Base-by-base conservation (phyloP, 169 alveolate species). In the Plasmodium gallinaceum region DNA sequence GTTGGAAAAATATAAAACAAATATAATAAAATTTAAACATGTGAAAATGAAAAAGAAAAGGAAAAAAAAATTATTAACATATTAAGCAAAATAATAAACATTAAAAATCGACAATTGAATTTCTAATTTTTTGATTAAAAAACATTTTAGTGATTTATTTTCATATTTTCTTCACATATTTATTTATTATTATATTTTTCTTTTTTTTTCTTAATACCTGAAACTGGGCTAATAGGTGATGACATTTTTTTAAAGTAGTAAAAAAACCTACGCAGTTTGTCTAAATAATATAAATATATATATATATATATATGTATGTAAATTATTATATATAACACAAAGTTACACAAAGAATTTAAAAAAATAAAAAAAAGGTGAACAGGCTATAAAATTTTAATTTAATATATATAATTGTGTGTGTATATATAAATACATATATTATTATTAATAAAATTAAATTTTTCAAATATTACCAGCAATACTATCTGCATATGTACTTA, bases 391-490 rank as follows among this genome's bases (percentile, higher is more conserved):
- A 32, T 32, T 32, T 32, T 32, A 2, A 32, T 32, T 1, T 4
- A 32, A 1, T 32, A 32, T 4, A 1, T 4, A 32, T 2, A 32
- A 32, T 12, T 3, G 1, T 54, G 22, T 7, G 20, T 14, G 14
- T 54, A 14, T 54, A 54, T 14, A 72, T 39, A 62, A 37, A 45
- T 58, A 64, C 46, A 46, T 24, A 69, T 69, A 1, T 45, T 42
- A 0, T 10, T 5, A 7, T n/a, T 8, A 9, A 0, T 69, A 5
- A 2, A 6, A 16, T 14, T 7, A 20, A 45, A 46, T 70, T 46
- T 20, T 16, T 1, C 7, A 26, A 18, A 20, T 54, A 54, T 70
- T 70, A 80, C 90, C 90, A 32, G 39, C 65, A 68, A 68, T 66
- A 51, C 65, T 80, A 43, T 70, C 65, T 43, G 74, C 39, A 14